phyloP scores from a whole-genome alignment of 202 grass and related monocot species.

The Eragrostis tef region DNA sequence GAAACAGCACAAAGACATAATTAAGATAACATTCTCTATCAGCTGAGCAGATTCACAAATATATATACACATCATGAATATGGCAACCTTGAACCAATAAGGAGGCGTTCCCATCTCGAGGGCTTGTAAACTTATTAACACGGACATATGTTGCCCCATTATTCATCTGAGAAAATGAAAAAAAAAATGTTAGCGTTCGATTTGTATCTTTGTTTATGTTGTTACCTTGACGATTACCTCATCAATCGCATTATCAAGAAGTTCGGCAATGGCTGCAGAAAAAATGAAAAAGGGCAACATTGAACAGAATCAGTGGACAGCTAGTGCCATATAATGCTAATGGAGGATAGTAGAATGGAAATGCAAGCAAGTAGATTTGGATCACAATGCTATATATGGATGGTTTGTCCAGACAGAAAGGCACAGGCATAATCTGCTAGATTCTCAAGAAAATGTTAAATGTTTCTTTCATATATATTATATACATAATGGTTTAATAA shows the following conservation, averaged over 20 bases:
- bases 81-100: slow-evolving; percentile 89
- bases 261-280: slow-evolving; percentile 88
- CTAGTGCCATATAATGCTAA: slow-evolving; percentile 38
- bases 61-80: slow-evolving; percentile 35
- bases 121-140: slow-evolving; percentile 73
- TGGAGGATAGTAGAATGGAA: background rate
- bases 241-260: slow-evolving; percentile 97
- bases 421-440: slow-evolving; percentile 18
- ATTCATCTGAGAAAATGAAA: slow-evolving; percentile 64
- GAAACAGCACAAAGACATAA: slow-evolving; percentile 36
- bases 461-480: slow-evolving; percentile 13
- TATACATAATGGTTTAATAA: slow-evolving; percentile 29
- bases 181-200: slow-evolving; percentile 35
- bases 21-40: slow-evolving; percentile 2
- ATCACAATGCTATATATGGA: slow-evolving; percentile 12
- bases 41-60: slow-evolving; percentile 14
- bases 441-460: slow-evolving; percentile 12
- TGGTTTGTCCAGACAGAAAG: slow-evolving; percentile 11
- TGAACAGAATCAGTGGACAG: slow-evolving; percentile 26
- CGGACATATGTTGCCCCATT: slow-evolving; percentile 84
- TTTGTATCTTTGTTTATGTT: slow-evolving; percentile 33
- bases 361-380: slow-evolving; percentile 26
- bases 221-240: slow-evolving; percentile 63
- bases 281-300: slow-evolving; percentile 46
- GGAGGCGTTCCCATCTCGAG: slow-evolving; percentile 57